Base-by-base conservation (phyloP, 1,139 yeast genomes). In the Hemisphaericaspora subhashii region DNA sequence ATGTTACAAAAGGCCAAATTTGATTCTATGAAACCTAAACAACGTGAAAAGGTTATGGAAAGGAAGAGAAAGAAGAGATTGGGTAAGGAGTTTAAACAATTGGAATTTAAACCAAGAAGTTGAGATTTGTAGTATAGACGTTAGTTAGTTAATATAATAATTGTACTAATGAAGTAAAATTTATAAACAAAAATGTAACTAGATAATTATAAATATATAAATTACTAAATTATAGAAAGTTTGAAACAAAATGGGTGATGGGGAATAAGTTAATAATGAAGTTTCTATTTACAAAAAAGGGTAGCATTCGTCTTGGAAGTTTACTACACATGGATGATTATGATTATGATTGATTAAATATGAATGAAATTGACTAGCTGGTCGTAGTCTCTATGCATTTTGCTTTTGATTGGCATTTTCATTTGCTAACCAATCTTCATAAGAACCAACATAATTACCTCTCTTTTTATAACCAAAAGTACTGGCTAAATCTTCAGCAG, bases 21-120 rank as follows among this genome's bases (percentile, higher is more conserved):
- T 67, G 94, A 87, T 48, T 66, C 70, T 43, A 86, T 92, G 96
- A 86, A 81, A 68, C 69, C 83, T 33, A 74, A 76, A 44, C 96
- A 92, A 59, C 77, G 95, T 54, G 90, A 86, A 51, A 85, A 84
- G 73, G 89, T 85, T 28, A 79, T 92, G 77, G 96, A 89, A 65
- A 79, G 96, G 59, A 86, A 90, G 76, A 79, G 98, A 58, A 90
- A 90, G 85, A 86, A 84, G 77, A 79, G 87, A 60, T 74, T 90
- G 58, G 96, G 96, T 53, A 86, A 86, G 66, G 98, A 92, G 62
- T 84, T 92, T 66, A 82, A 79, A 61, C 81, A 79, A 57, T 74
- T 90, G 71, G 90, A 83, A 55, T 83, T 80, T 53, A 59, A 42
- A 39, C 41, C 41, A 12, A 39, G 33, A 32, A 37, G 36, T 25